Percentiles rank a stretch among this genome's conserved stretches.
Evolutionary conservation across 2,329 filamentous ascomycete species (phyloP).

Genomic region (Penicillium vulpinum): DNA sequence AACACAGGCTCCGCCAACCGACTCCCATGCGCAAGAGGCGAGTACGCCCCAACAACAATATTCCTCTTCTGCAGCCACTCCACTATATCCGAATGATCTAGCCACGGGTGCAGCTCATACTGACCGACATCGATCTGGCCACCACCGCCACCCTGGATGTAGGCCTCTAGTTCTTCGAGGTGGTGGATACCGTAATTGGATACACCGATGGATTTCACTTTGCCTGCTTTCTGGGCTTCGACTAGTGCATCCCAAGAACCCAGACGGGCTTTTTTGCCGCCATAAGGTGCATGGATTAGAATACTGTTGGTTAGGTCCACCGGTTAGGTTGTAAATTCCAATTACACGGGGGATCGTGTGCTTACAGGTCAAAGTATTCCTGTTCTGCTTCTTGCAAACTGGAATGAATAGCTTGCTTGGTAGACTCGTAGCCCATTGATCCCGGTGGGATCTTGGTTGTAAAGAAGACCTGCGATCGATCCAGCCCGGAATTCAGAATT

Average conservation of each 20-base stretch:
- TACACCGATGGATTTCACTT: conserved; percentile 70
- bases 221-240: conserved; percentile 71
- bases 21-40: conserved; percentile 70
- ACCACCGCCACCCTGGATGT: conserved; percentile 60
- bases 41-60: conserved; percentile 77
- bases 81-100: conserved; percentile 68
- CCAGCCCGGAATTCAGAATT: conserved; percentile 59
- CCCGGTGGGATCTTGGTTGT: conserved; percentile 75
- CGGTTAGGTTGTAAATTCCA: not conserved
- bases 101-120: conserved; percentile 81
- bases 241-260: conserved; percentile 76
- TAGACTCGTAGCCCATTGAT: conserved; percentile 63
- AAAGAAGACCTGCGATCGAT: conserved; percentile 72
- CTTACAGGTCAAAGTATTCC: conserved; percentile 71
- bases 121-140: conserved; percentile 73
- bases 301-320: conserved; percentile 38
- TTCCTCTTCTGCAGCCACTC: conserved; percentile 64
- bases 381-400: conserved; percentile 64
- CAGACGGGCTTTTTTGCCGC: conserved; percentile 65
- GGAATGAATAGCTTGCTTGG: conserved; percentile 63
- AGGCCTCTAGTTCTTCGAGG: conserved; percentile 62
- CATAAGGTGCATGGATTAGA: conserved; percentile 76
- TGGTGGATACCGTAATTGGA: conserved; percentile 77
- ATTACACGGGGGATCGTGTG: not conserved
- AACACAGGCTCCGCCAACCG: conserved; percentile 69